phyloP scores from a whole-genome alignment of 2,329 filamentous ascomycete species.

The Apiospora saccharicola region DNA sequence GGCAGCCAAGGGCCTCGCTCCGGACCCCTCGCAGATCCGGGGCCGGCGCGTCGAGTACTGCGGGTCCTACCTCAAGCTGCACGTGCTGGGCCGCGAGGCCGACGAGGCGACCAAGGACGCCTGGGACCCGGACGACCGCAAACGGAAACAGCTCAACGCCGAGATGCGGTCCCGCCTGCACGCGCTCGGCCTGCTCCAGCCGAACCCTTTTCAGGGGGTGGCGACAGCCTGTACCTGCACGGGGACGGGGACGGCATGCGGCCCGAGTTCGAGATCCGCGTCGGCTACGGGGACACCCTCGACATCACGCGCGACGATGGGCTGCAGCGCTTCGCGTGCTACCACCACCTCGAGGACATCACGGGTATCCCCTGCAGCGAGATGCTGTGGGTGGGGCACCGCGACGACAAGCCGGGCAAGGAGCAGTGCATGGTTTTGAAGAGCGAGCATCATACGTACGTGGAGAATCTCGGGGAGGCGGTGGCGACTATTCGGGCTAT shows the following conservation, averaged over 20 bases:
- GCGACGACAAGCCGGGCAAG: not conserved
- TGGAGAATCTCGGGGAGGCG: not conserved
- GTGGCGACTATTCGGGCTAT: not conserved
- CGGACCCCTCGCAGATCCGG: conserved; percentile 48
- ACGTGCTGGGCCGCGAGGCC: conserved; percentile 49
- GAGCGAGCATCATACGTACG: not conserved
- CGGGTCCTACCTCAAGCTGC: conserved; percentile 51
- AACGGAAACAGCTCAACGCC: conserved; percentile 47
- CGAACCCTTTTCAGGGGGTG: conserved; percentile 36
- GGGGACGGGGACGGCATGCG: not conserved
- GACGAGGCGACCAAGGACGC: conserved; percentile 45
- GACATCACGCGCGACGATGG: not conserved
- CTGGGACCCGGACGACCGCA: conserved; percentile 50
- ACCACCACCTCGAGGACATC: not conserved
- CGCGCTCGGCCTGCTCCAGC: conserved; percentile 41
- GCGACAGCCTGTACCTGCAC: conserved; percentile 39
- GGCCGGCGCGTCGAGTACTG: conserved; percentile 50
- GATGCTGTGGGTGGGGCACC: not conserved
- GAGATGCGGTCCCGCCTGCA: conserved; percentile 43
- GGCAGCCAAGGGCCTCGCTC: conserved; percentile 46
- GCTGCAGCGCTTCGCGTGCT: not conserved
- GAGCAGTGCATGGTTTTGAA: not conserved
- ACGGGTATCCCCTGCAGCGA: not conserved
- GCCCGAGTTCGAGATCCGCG: not conserved
- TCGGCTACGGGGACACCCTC: not conserved